Conservation (phyloP, 345 rosid genomes). For the Syzygium grande region DNA sequence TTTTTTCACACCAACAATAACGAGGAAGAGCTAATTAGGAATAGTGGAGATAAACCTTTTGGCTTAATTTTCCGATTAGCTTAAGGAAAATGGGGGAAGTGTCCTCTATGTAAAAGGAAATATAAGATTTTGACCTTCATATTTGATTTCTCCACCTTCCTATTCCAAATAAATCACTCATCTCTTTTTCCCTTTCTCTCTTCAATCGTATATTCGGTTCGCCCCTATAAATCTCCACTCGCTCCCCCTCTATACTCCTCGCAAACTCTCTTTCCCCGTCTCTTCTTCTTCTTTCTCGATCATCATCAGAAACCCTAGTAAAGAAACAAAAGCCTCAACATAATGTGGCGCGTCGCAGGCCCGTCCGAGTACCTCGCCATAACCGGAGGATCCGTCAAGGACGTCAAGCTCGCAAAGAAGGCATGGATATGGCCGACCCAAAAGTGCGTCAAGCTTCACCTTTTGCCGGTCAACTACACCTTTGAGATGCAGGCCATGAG, state of each 20-base stretch:
- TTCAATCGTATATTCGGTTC: background rate
- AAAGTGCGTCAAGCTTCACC: constrained; percentile 37
- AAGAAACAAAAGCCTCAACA: too few relatives aligned
- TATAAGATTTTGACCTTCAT: background rate
- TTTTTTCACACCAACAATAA: background rate
- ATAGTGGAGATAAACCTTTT: background rate
- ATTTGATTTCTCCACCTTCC: background rate
- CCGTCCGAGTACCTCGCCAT: too few relatives aligned
- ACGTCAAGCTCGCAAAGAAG: too few relatives aligned
- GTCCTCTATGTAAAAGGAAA: background rate
- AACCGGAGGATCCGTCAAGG: too few relatives aligned
- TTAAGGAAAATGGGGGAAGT: background rate
- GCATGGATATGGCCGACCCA: constrained; percentile 18
- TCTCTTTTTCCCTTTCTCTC: background rate
- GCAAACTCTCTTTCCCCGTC: background rate
- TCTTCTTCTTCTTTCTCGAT: background rate
- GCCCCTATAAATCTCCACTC: background rate
- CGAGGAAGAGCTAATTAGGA: background rate
- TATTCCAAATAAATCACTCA: background rate
- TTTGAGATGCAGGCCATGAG: constrained; percentile 36
- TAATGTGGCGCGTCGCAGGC: too few relatives aligned
- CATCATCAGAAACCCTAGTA: too few relatives aligned
- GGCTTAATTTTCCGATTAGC: background rate
- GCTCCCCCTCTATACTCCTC: background rate
- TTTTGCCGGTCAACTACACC: constrained; percentile 71